Base-by-base conservation (phyloP, 1,284 basidiomycete species). In the Butyriboletus appendiculatus region DNA sequence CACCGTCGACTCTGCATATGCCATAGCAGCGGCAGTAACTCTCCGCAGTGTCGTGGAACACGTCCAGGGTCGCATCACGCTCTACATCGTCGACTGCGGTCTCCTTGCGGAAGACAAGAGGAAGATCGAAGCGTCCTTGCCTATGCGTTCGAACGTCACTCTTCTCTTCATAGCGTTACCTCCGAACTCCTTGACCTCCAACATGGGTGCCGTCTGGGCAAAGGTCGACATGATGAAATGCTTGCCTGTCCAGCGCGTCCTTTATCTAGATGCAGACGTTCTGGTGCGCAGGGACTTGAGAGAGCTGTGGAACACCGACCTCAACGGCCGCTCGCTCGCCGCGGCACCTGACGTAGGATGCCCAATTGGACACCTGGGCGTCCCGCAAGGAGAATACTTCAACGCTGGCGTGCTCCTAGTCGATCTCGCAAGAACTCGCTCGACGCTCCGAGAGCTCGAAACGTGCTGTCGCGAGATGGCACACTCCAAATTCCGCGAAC, bases 351-450 rank as follows among this genome's bases (percentile, higher is more conserved):
- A 85, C 62, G 72, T 84, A n/a, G 82, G 81, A 2, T 71, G 62
- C 54, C 82, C 81, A 0, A 69, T 72, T 63, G 81, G 82, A 0
- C 77, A 80, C 57, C 62, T 65, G 0, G 68, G 55, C 2, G 37
- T 73, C 7, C 59, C 65, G 8, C 53, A 57, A 35, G 62, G 54
- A 0, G 66, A 72, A 7, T 82, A 84, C 61, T 84, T 84, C 72
- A 85, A 84, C 49, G 77, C 80, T 0, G 82, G 82, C 0, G 78
- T 85, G 18, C 61, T 85, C 47, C 64, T 84, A 12, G 56, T 84
- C 53, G 76, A 84, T 63, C 68, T 84, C 35, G 63, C 77, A 1
- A 69, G 68, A 39, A 62, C 74, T 10, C 69, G 81, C n/a, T 24
- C 41, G 9, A 50, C 51, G 5, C 16, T 69, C 6, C 41, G 40